These are phyloP conservation scores for Alternaria ventricosa DNA, from an alignment of 2,329 filamentous ascomycete genomes.

Conservation along the genomic window DNA sequence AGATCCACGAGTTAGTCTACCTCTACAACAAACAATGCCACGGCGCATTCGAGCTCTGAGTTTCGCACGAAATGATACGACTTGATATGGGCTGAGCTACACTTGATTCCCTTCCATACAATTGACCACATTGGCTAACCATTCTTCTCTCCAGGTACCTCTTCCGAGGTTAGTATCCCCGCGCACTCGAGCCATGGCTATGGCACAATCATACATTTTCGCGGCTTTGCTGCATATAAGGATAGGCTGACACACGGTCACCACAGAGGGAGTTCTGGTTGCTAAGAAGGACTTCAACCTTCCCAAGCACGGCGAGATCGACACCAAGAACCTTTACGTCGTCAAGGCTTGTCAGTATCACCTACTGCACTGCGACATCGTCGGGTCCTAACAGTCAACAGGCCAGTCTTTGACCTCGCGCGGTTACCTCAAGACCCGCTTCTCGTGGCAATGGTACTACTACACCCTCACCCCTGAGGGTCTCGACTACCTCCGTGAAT, in stretches of 20 bases:
- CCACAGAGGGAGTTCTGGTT: slow-evolving; percentile 80
- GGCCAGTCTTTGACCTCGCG: slow-evolving; percentile 95
- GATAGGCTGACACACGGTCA: slow-evolving; percentile 54
- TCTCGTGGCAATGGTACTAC: slow-evolving; percentile 83
- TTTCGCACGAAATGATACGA: slow-evolving; percentile 38
- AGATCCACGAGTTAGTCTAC: slow-evolving; percentile 98
- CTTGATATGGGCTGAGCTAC: slow-evolving; percentile 36
- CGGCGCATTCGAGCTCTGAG: slow-evolving; percentile 33
- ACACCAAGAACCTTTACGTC: slow-evolving; percentile 99
- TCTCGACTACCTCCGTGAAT: slow-evolving; percentile 99
- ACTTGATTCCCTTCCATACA: slow-evolving; percentile 7
- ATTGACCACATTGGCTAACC: slow-evolving; percentile 33
- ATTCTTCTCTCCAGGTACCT: slow-evolving; percentile 40
- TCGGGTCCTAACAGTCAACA: slow-evolving; percentile 24
- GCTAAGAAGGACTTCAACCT: slow-evolving; percentile 99
- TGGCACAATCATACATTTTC: slow-evolving; percentile 44
- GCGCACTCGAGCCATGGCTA: slow-evolving; percentile 45
- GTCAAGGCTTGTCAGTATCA: slow-evolving; percentile 80
- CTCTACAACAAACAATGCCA: slow-evolving; percentile 22
- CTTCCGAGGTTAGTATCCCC: slow-evolving; percentile 51
- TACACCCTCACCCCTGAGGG: slow-evolving; percentile 99
- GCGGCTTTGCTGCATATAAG: slow-evolving; percentile 46
- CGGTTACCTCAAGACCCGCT: slow-evolving; percentile 99
- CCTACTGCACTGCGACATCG: neutral
- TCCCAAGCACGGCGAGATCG: slow-evolving; percentile 96